Conservation (phyloP, 768 basidiomycete genomes). For the Rhizopogon sp. region DNA sequence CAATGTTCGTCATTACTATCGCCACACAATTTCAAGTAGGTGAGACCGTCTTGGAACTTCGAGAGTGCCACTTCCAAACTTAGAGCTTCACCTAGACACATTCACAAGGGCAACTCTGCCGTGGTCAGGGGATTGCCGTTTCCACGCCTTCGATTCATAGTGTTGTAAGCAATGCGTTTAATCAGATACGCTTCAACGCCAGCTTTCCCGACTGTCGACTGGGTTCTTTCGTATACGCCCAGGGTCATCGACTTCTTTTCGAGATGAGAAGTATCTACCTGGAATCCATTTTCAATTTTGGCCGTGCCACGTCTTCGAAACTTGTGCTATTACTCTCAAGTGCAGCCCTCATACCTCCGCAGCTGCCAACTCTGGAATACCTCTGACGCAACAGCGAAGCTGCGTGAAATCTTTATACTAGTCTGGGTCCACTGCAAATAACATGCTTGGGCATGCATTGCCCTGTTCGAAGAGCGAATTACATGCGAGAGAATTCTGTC, state of each 20-base stretch:
- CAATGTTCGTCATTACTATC: conserved; percentile 17
- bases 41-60: conserved; percentile 15
- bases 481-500: conserved; percentile 20
- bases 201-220: conserved; percentile 26
- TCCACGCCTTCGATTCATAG: conserved; percentile 27
- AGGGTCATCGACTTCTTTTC: conserved; percentile 29
- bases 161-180: conserved; percentile 31
- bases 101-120: conserved; percentile 26
- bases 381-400: conserved; percentile 28
- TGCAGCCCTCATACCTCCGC: conserved; percentile 18
- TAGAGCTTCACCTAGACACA: conserved; percentile 31
- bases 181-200: conserved; percentile 22
- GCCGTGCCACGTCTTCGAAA: conserved; percentile 19
- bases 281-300: conserved; percentile 20
- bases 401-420: conserved; percentile 25
- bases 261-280: conserved; percentile 32
- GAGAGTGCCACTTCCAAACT: conserved; percentile 27
- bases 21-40: conserved; percentile 11
- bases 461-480: conserved; percentile 21
- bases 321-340: conserved; percentile 33
- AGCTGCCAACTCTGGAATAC: conserved; percentile 25
- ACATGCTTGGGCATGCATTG: conserved; percentile 29
- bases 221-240: conserved; percentile 30
- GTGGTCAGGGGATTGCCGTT: conserved; percentile 29
- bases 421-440: conserved; percentile 27